phyloP scores from a whole-genome alignment of 169 alveolate genomes.

The Plasmodium falciparum region DNA sequence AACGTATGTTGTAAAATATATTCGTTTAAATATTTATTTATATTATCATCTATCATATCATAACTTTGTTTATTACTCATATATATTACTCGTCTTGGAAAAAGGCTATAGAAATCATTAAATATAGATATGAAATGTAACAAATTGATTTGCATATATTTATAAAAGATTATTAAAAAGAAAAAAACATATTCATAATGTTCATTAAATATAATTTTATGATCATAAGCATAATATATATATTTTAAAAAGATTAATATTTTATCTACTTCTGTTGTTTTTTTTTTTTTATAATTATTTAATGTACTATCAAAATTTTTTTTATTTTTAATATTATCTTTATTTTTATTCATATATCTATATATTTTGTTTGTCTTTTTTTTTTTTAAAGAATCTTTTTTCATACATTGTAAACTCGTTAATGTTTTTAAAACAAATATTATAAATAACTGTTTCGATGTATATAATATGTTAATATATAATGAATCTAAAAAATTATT shows the following conservation, averaged over 20 bases:
- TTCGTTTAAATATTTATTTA: too few species aligned
- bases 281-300: neutral
- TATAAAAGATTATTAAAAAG: slow-evolving; percentile 58
- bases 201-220: slow-evolving; percentile 36
- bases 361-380: slow-evolving; percentile 4
- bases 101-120: slow-evolving; percentile 50
- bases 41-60: neutral
- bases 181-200: slow-evolving; percentile 46
- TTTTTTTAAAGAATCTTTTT: neutral
- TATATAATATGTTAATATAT: slow-evolving; percentile 25
- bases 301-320: neutral
- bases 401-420: slow-evolving; percentile 12
- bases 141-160: slow-evolving; percentile 42
- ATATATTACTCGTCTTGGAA: slow-evolving; percentile 30
- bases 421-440: slow-evolving; percentile 42
- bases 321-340: neutral
- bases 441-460: slow-evolving; percentile 46
- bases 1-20: neutral
- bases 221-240: slow-evolving; percentile 42
- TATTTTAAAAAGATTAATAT: slow-evolving; percentile 53
- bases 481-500: slow-evolving; percentile 19
- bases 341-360: too few species aligned
- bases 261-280: slow-evolving; percentile 26
- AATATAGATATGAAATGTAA: slow-evolving; percentile 56
- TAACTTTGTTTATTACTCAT: neutral